phyloP scores from a whole-genome alignment of 441 rosid species.

The Gossypium gossypioides region DNA sequence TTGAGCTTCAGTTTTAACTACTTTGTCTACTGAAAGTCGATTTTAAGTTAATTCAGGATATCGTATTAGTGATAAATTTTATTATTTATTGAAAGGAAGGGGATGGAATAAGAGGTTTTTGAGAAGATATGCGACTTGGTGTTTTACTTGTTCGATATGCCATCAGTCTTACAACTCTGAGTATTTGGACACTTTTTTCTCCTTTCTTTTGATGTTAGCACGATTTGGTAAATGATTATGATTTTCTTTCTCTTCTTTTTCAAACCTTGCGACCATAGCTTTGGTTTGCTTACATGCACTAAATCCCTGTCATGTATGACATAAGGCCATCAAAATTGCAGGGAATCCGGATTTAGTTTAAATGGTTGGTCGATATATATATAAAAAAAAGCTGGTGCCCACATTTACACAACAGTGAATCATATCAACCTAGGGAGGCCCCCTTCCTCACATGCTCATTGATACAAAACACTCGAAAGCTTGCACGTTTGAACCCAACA shows the following conservation, averaged over 20 bases:
- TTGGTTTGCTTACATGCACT: background rate
- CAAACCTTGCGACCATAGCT: background rate
- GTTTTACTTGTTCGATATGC: background rate
- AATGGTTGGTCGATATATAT: background rate
- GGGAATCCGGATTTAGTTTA: background rate
- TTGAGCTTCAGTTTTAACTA: background rate
- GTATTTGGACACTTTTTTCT: background rate
- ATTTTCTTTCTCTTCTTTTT: background rate
- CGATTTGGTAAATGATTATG: background rate
- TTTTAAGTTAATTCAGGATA: background rate
- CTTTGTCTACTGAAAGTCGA: background rate
- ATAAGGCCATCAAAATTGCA: conserved; percentile 28
- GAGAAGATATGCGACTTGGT: background rate
- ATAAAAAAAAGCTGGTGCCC: conserved; percentile 15
- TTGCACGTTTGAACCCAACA: conserved; percentile 23
- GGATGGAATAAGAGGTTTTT: background rate
- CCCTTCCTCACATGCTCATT: background rate
- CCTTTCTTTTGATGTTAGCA: background rate
- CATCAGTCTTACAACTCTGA: background rate
- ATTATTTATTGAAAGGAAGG: background rate
- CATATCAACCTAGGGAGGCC: conserved; percentile 31
- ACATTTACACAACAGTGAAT: conserved; percentile 31
- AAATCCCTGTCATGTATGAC: background rate
- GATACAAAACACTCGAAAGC: conserved; percentile 31
- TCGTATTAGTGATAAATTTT: too few relatives aligned